Evolutionary conservation across 192 early-diverging fungal genomes (phyloP).

Genomic region (Coemansia sp.): DNA sequence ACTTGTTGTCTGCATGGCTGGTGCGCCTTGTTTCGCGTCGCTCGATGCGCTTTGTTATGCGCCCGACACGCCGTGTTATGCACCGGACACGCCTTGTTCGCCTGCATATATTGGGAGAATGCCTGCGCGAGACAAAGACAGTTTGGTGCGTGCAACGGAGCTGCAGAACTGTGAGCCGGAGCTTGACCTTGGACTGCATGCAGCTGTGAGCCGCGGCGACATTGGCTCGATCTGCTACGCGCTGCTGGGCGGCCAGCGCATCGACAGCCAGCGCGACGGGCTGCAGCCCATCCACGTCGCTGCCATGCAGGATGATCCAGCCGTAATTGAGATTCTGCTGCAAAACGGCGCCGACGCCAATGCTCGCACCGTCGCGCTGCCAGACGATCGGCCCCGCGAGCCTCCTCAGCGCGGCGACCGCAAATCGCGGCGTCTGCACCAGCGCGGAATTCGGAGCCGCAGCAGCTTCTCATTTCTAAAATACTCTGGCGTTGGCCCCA

Average conservation of each 20-base stretch:
- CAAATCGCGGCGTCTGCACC: constrained; percentile 4
- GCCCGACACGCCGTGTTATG: too few species aligned
- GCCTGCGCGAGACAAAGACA: constrained; percentile 22
- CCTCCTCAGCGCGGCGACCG: neutral
- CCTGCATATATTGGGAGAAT: constrained; percentile 8
- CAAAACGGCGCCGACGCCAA: constrained; percentile 72
- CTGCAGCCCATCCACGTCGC: constrained; percentile 71
- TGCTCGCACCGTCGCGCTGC: constrained; percentile 46
- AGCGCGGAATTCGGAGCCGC: constrained; percentile 27
- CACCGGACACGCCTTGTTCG: constrained; percentile 7
- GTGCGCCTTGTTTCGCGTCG: constrained; percentile 10
- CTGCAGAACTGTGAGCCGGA: constrained; percentile 2
- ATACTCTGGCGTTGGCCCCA: constrained; percentile 22
- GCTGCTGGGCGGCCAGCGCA: constrained; percentile 60
- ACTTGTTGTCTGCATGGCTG: constrained; percentile 11
- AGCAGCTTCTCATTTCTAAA: constrained; percentile 40
- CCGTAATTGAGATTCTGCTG: constrained; percentile 67
- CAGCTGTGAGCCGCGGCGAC: constrained; percentile 41
- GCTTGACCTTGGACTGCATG: constrained; percentile 40
- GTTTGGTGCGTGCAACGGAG: neutral
- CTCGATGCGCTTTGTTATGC: constrained; percentile 9
- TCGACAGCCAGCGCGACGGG: constrained; percentile 69
- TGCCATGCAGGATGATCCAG: constrained; percentile 60
- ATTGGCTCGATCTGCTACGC: constrained; percentile 52
- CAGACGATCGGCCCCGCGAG: neutral